Evolutionary conservation across 106 monocot genomes (phyloP), one percentile per base, ranked within the genome.

Genomic region (Phalaenopsis aphrodite): DNA sequence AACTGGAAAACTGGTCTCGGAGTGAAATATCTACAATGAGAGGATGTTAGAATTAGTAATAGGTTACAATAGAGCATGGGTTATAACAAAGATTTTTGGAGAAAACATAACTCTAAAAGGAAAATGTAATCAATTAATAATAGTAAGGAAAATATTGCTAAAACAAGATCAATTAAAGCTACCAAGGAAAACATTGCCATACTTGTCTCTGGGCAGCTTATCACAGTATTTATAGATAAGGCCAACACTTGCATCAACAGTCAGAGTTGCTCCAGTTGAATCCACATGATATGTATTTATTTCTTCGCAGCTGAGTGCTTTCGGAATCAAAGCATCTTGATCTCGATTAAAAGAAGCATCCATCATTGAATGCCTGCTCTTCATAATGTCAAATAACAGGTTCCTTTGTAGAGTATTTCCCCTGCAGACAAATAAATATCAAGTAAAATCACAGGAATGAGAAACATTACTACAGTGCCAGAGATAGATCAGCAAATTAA

Each of bases 131-230:
- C 23, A 19, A 42, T 42, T 47, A 46, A 46, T 9, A 1, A 7
- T 48, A 48, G 5, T 30, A 57, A 23, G 8, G 37, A 36, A 36
- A 68, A 30, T 9, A 41, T 38, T 30, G 64, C 6, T 48, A 65
- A 5, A 79, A 56, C 3, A 42, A 61, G 37, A 17, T 37, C 30
- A n/a, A 45, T 43, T 49, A 47, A 48, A 52, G 52, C 52, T 52
- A 52, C 5, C 36, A 45, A 69, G 1, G 9, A 18, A 17, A 79
- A 79, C 19, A 14, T 65, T 49, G 14, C 2, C 84, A n/a, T 93
- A 98, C 94, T 88, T 88, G 85, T 98, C 92, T 82, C 67, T 90
- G 24, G 94, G 92, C 21, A 98, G 94, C 75, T 81, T 94, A 39
- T 89, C 89, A 82, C 98, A 98, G 45, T 98, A 98, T 89, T 19